Conservation (phyloP, 768 basidiomycete genomes). For the Mycena olivaceomarginata region DNA sequence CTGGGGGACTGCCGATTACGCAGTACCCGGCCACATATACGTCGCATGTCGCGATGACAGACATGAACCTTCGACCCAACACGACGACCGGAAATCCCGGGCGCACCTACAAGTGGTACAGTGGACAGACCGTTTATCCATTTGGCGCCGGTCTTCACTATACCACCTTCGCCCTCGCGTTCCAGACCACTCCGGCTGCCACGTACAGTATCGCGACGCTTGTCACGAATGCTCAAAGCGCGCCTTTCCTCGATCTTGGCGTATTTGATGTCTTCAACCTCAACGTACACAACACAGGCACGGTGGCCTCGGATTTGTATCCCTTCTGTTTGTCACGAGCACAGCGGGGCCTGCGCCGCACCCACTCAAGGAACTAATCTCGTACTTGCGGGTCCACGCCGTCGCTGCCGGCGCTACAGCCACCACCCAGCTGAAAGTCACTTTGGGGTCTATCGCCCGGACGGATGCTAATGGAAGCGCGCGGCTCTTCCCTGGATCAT, state of each 20-base stretch:
- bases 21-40: conserved; percentile 72
- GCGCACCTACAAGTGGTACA: conserved; percentile 77
- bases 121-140: conserved; percentile 67
- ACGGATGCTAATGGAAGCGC: conserved; percentile 28
- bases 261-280: conserved; percentile 69
- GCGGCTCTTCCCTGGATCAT: conserved; percentile 33
- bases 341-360: conserved; percentile 68
- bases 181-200: conserved; percentile 56
- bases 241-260: conserved; percentile 60
- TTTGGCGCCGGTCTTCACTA: conserved; percentile 75
- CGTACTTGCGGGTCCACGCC: conserved; percentile 64
- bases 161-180: conserved; percentile 69
- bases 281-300: conserved; percentile 70
- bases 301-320: conserved; percentile 72
- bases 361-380: conserved; percentile 70
- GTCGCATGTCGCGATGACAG: conserved; percentile 71
- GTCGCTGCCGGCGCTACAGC: conserved; percentile 51
- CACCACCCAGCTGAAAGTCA: conserved; percentile 28
- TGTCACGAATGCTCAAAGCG: conserved; percentile 47
- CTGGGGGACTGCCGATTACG: conserved; percentile 72
- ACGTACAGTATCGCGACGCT: conserved; percentile 64
- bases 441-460: conserved; percentile 34
- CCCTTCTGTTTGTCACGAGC: conserved; percentile 71
- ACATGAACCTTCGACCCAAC: conserved; percentile 73
- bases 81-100: conserved; percentile 63